Base-by-base conservation (phyloP, 352 stramenopile genomes). In the Pilasporangium apinafurcum region DNA sequence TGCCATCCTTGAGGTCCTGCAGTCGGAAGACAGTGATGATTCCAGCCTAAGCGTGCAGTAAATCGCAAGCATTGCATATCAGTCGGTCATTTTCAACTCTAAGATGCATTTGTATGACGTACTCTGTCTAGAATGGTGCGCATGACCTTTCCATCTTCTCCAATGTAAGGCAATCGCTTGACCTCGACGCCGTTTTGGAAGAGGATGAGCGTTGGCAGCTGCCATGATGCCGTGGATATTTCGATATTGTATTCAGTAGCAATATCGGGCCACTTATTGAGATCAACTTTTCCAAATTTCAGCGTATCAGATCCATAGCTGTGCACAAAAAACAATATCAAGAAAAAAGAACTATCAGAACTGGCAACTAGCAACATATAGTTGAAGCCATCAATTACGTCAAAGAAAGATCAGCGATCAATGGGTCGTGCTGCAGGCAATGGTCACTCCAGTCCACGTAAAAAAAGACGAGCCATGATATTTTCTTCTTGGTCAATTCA, bases 381-480 rank as follows among this genome's bases (percentile, higher is more conserved):
- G 8, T 10, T 38, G 33, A 16, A 18, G 3, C 14, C 3, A 8
- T 20, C 12, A 56, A 37, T 26, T 42, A 87, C 66, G 48, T 56
- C 8, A 90, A 58, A 18, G 78, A 90, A 26, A 90, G 54, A 2
- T 86, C 63, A 37, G 78, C 78, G 29, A 85, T 48, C 67, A 88
- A 80, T 8, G 75, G 61, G 59, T 88, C 78, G 37, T 84, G 65
- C 48, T 91, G 66, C 13, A 87, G 48, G 30, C 78, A 91, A 30
- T 73, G 53, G 51, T 86, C 73, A 49, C 68, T 87, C 74, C 75
- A 88, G 53, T 87, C 72, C 4, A 74, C 56, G 46, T 82, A 71
- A 26, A 79, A 86, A 48, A 84, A 88, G 21, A 88, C 59, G 10
- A 91, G 53, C 77, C 77, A 90, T 17, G 69, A 75, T 8, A 59